Conservation (phyloP, 108 stramenopile genomes). For the Stephanodiscus minutulus region DNA sequence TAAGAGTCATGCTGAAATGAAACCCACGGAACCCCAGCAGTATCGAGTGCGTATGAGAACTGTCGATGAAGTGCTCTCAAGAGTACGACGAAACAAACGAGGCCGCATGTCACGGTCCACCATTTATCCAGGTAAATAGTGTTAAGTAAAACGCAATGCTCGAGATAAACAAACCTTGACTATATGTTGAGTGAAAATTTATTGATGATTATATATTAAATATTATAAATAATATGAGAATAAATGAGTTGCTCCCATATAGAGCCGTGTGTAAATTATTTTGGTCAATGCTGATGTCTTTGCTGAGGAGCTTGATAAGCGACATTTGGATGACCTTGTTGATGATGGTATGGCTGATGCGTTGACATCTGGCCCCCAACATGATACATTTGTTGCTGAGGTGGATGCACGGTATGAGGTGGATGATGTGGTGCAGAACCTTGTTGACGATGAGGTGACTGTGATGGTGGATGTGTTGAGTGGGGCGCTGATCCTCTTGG, state of each 20-base stretch:
- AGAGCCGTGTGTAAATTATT: neutral
- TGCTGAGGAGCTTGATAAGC: constrained; percentile 5
- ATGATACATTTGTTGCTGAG: constrained; percentile 11
- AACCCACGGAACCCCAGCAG: neutral
- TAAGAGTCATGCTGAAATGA: neutral
- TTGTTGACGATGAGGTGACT: constrained; percentile 7
- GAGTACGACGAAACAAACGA: constrained; percentile 40
- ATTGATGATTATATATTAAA: neutral
- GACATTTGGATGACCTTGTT: constrained; percentile 12
- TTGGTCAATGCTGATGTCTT: constrained; percentile 8
- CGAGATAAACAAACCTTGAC: too few species aligned
- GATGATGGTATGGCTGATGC: constrained; percentile 9
- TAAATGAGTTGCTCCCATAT: neutral
- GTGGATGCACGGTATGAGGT: constrained; percentile 5
- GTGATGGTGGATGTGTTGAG: constrained; percentile 7
- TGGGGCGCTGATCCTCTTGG: constrained; percentile 12
- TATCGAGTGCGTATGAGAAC: constrained; percentile 27
- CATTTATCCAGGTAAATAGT: too few species aligned
- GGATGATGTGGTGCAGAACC: constrained; percentile 7
- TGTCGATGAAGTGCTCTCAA: constrained; percentile 39
- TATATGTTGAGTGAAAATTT: too few species aligned
- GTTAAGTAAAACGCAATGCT: too few species aligned
- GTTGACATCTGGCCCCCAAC: constrained; percentile 2
- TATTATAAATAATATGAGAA: neutral
- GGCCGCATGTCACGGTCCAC: constrained; percentile 17